Percentiles rank a stretch among this genome's conserved stretches.
phyloP scores from a whole-genome alignment of 192 early-diverging fungal genomes.

The Entomortierella lignicola region DNA sequence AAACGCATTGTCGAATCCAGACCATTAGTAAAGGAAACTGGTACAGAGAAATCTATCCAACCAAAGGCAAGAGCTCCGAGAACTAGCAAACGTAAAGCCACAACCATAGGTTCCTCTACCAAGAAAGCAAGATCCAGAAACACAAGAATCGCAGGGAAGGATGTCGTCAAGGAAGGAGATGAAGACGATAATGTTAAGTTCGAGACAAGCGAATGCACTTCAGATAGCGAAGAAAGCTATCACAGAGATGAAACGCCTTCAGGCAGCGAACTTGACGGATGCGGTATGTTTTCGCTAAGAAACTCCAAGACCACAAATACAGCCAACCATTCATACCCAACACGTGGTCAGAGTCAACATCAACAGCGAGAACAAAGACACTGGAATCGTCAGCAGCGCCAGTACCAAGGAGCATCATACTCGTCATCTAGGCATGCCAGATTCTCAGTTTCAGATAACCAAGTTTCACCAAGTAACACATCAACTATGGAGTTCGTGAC shows the following conservation, averaged over 20 bases:
- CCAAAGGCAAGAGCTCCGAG: background rate
- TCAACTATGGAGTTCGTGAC: background rate
- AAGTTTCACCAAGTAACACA: background rate
- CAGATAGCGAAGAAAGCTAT: background rate
- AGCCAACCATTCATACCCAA: constrained; percentile 12
- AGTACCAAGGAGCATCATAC: background rate
- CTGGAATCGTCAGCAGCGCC: background rate
- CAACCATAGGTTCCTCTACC: background rate
- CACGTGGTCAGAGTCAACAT: constrained; percentile 2
- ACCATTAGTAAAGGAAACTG: background rate
- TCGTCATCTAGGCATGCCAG: background rate
- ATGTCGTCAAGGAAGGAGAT: no score
- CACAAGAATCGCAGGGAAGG: background rate
- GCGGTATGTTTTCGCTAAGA: background rate
- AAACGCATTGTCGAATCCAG: constrained; percentile 15
- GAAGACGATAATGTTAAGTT: background rate
- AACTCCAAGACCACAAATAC: background rate
- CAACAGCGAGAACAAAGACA: background rate
- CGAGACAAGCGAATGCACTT: background rate
- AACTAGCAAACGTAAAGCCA: background rate
- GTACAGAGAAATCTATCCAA: no score
- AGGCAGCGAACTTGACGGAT: no score
- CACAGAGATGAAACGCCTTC: background rate
- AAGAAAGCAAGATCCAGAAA: background rate
- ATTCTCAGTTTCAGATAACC: background rate